Conservation (phyloP, 768 basidiomycete genomes). For the button mushroom (Agaricus bisporus) region DNA sequence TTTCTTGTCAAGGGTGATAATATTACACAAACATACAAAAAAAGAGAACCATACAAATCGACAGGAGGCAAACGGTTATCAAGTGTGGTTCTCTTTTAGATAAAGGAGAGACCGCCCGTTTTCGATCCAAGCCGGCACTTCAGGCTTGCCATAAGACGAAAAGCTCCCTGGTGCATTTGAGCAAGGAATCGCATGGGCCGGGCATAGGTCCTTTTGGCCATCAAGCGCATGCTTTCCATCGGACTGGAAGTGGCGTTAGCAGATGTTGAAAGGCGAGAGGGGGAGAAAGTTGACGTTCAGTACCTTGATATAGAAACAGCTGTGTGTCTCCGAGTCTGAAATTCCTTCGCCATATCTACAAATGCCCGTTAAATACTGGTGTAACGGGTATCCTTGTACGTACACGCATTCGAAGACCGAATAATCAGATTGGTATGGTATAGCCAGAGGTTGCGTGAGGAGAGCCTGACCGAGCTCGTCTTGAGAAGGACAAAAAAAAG, state of each 20-base stretch:
- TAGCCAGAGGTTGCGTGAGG: slow-evolving; percentile 1
- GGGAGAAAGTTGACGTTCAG: background rate
- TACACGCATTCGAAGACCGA: slow-evolving; percentile 11
- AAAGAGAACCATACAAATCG: background rate
- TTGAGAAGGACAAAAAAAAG: background rate
- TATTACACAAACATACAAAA: background rate
- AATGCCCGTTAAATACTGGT: background rate
- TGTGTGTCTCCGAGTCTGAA: background rate
- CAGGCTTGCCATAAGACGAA: slow-evolving; percentile 1
- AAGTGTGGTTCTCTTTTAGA: slow-evolving; percentile 2
- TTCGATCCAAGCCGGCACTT: slow-evolving; percentile 6
- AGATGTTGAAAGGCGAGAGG: background rate
- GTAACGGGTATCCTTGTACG: background rate
- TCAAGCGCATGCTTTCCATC: slow-evolving; percentile 1
- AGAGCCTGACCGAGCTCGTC: background rate
- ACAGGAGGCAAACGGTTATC: background rate
- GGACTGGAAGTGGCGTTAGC: background rate
- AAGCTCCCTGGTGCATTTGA: background rate
- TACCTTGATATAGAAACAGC: slow-evolving; percentile 9
- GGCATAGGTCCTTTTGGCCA: background rate
- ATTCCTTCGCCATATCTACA: slow-evolving; percentile 4
- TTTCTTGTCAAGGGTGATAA: background rate
- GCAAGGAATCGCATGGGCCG: background rate
- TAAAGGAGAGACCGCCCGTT: background rate
- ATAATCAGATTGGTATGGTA: slow-evolving; percentile 6